Conservation (phyloP, 768 basidiomycete species). For the Mycena vitilis region DNA sequence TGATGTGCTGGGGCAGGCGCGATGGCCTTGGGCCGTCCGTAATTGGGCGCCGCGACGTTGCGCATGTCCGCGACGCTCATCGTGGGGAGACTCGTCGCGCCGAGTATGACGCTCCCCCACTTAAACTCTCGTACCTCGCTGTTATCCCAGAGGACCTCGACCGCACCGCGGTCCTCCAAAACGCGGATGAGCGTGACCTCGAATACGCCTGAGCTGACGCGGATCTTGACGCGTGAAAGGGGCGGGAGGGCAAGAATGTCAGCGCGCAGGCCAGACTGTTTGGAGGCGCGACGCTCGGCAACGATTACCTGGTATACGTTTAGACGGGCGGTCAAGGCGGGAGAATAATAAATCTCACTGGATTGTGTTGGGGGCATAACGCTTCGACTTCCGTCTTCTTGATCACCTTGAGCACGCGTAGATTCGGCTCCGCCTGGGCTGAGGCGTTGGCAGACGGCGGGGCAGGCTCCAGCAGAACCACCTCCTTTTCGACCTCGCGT, state of each 20-base stretch:
- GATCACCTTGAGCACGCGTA: constrained; percentile 70
- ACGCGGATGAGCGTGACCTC: constrained; percentile 85
- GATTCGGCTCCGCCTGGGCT: constrained; percentile 16
- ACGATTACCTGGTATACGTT: constrained; percentile 67
- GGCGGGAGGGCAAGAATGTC: constrained; percentile 77
- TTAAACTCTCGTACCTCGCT: constrained; percentile 82
- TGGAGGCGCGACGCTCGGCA: constrained; percentile 79
- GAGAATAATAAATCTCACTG: constrained; percentile 63
- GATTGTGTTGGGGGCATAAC: constrained; percentile 90
- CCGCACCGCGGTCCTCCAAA: constrained; percentile 73
- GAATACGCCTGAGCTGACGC: constrained; percentile 85
- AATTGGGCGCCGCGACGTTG: neutral
- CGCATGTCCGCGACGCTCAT: neutral
- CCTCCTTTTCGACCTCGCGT: constrained; percentile 85
- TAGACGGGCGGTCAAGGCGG: constrained; percentile 3
- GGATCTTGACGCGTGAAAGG: constrained; percentile 85
- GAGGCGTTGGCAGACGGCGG: constrained; percentile 28
- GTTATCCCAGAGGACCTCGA: constrained; percentile 86
- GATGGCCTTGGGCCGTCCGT: neutral
- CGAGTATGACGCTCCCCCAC: constrained; percentile 85
- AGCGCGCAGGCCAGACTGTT: constrained; percentile 76
- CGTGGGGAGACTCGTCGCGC: constrained; percentile 39
- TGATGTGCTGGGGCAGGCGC: neutral
- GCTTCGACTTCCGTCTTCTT: constrained; percentile 81
- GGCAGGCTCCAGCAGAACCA: constrained; percentile 67